phyloP scores from a whole-genome alignment of 805 yeast genomes.

The Pichia kluyveri region DNA sequence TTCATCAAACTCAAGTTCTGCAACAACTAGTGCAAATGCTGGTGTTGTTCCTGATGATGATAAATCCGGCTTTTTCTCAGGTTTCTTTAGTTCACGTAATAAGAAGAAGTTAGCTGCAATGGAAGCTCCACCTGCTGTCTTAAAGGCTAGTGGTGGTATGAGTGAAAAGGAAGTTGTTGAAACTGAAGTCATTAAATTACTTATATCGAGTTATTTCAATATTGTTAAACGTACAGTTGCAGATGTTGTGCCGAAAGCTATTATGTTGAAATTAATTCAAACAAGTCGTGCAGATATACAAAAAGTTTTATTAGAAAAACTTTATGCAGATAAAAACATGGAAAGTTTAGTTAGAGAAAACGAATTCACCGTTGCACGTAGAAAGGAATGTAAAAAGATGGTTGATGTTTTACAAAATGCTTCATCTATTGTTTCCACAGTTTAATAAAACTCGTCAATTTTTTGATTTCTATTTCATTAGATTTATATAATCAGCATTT shows the following conservation, averaged over 20 bases:
- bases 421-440: conserved; percentile 77
- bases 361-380: conserved; percentile 85
- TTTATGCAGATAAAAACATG: conserved; percentile 69
- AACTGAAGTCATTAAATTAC: conserved; percentile 90
- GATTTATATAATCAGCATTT: background rate
- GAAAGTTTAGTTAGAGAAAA: conserved; percentile 82
- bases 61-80: conserved; percentile 79
- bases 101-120: conserved; percentile 89
- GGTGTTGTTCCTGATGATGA: conserved; percentile 32
- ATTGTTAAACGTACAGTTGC: conserved; percentile 91
- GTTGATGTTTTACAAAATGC: conserved; percentile 87
- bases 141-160: conserved; percentile 87
- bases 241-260: conserved; percentile 90
- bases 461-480: background rate
- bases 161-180: conserved; percentile 94
- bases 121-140: conserved; percentile 96
- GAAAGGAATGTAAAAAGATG: conserved; percentile 93
- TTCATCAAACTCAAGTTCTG: background rate
- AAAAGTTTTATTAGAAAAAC: conserved; percentile 76
- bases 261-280: conserved; percentile 85
- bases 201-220: conserved; percentile 82
- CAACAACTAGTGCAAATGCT: conserved; percentile 31
- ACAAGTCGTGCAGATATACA: conserved; percentile 83
- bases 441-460: conserved; percentile 21
- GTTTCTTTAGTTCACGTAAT: conserved; percentile 85